Evolutionary conservation across 2,329 filamentous ascomycete species (phyloP).

Genomic region (Penicillium oxalicum): DNA sequence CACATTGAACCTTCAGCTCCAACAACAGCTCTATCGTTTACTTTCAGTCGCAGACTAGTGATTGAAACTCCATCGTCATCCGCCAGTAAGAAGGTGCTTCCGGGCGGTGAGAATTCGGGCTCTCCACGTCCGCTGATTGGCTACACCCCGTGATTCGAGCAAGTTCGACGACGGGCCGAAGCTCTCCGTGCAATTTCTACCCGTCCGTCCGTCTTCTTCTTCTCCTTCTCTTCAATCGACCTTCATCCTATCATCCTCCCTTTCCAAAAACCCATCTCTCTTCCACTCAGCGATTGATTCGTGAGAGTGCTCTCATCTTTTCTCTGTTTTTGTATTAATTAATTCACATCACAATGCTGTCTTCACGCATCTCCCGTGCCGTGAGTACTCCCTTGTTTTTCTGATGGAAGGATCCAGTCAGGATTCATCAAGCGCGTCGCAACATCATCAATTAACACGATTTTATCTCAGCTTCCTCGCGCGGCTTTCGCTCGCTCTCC

Average conservation of each 20-base stretch:
- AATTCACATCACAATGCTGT: constrained; percentile 56
- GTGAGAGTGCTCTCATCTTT: constrained; percentile 25
- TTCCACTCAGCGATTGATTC: constrained; percentile 30
- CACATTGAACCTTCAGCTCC: too few species aligned
- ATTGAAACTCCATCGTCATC: neutral
- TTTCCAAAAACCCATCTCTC: constrained; percentile 17
- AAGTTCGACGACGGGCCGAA: constrained; percentile 37
- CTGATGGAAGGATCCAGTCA: constrained; percentile 1
- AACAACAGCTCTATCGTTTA: too few species aligned
- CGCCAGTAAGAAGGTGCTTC: neutral
- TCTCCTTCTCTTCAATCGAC: constrained; percentile 13
- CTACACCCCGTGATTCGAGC: constrained; percentile 28
- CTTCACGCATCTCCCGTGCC: constrained; percentile 66
- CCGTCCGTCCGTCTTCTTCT: constrained; percentile 16
- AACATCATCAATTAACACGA: constrained; percentile 15
- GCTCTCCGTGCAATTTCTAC: constrained; percentile 33
- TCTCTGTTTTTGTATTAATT: constrained; percentile 32
- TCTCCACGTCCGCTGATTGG: constrained; percentile 12
- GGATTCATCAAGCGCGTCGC: constrained; percentile 15
- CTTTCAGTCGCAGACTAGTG: too few species aligned
- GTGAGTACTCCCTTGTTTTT: constrained; percentile 49
- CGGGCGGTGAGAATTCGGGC: neutral
- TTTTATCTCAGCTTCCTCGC: constrained; percentile 62
- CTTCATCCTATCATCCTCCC: constrained; percentile 20
- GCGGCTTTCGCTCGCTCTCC: constrained; percentile 65